Evolutionary conservation across 495 filamentous ascomycete species (phyloP).

Genomic region (Aspergillus nidulans): DNA sequence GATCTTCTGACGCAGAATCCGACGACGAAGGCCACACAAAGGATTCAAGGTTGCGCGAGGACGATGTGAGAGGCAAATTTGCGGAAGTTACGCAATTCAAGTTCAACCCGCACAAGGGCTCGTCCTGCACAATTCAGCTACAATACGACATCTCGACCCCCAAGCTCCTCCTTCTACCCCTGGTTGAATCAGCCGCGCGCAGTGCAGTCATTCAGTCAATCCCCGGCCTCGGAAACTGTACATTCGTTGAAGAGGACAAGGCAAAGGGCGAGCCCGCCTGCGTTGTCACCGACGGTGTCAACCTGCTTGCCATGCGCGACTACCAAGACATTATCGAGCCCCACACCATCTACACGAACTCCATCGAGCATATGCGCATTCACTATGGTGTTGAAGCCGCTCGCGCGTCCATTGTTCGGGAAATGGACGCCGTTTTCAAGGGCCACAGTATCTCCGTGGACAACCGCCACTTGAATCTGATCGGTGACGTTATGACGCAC

Average conservation of each 20-base stretch:
- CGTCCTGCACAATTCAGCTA: slow-evolving; percentile 73
- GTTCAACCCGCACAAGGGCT: slow-evolving; percentile 70
- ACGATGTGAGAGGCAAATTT: slow-evolving; percentile 60
- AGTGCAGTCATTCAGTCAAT: slow-evolving; percentile 85
- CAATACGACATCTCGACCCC: slow-evolving; percentile 77
- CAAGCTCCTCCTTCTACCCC: slow-evolving; percentile 87
- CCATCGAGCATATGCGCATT: slow-evolving; percentile 75
- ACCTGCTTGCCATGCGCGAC: slow-evolving; percentile 83
- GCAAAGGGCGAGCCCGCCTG: slow-evolving; percentile 49
- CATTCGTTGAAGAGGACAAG: slow-evolving; percentile 62
- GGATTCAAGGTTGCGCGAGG: slow-evolving; percentile 52
- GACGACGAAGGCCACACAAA: slow-evolving; percentile 36
- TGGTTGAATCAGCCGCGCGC: slow-evolving; percentile 74
- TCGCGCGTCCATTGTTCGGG: slow-evolving; percentile 76
- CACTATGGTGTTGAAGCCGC: slow-evolving; percentile 93
- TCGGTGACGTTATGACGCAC: slow-evolving; percentile 94
- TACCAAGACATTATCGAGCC: slow-evolving; percentile 83
- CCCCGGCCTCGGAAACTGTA: slow-evolving; percentile 64
- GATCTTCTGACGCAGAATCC: slow-evolving; percentile 31
- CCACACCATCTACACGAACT: slow-evolving; percentile 84
- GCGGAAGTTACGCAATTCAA: slow-evolving; percentile 67
- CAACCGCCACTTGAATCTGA: slow-evolving; percentile 86
- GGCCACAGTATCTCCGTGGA: slow-evolving; percentile 94
- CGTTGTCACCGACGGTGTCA: slow-evolving; percentile 80
- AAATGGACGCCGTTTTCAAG: slow-evolving; percentile 82